Conservation (phyloP, 371 early-diverging fungal genomes). For the Aphelidium insulamus region DNA sequence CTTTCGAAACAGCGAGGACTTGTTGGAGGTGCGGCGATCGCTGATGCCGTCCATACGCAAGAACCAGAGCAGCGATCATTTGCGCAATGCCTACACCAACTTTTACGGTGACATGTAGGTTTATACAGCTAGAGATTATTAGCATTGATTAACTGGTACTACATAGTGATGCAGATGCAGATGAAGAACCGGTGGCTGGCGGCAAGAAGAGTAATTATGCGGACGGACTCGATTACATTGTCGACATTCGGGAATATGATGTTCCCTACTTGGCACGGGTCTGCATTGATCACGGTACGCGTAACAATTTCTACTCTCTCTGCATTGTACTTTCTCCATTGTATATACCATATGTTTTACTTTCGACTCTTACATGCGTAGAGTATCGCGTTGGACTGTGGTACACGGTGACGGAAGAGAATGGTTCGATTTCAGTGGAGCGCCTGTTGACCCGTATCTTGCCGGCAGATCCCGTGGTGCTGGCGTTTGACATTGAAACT, state of each 20-base stretch:
- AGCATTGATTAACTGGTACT: slow-evolving; percentile 5
- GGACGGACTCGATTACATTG: slow-evolving; percentile 25
- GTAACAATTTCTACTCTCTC: not conserved
- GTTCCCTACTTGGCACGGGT: slow-evolving; percentile 79
- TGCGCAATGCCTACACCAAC: slow-evolving; percentile 23
- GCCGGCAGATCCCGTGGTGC: slow-evolving; percentile 83
- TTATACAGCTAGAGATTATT: slow-evolving; percentile 10
- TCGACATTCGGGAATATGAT: slow-evolving; percentile 85
- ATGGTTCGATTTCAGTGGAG: no score
- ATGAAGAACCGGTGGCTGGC: slow-evolving; percentile 11
- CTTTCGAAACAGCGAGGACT: slow-evolving; percentile 61
- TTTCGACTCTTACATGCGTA: slow-evolving; percentile 5
- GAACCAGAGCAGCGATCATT: slow-evolving; percentile 37
- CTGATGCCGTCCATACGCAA: slow-evolving; percentile 39
- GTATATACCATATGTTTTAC: not conserved
- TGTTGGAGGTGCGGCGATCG: slow-evolving; percentile 45
- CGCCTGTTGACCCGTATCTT: no score
- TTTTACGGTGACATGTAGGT: slow-evolving; percentile 4
- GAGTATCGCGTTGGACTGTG: slow-evolving; percentile 90
- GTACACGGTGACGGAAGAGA: slow-evolving; percentile 46
- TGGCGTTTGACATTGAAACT: slow-evolving; percentile 99
- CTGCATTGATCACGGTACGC: slow-evolving; percentile 66
- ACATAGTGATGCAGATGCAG: slow-evolving; percentile 6
- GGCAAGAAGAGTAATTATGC: slow-evolving; percentile 6
- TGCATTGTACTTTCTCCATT: not conserved